Percentiles rank a stretch among this genome's conserved stretches.
phyloP scores from a whole-genome alignment of 2,329 filamentous ascomycete genomes.

The Alternaria sp. region DNA sequence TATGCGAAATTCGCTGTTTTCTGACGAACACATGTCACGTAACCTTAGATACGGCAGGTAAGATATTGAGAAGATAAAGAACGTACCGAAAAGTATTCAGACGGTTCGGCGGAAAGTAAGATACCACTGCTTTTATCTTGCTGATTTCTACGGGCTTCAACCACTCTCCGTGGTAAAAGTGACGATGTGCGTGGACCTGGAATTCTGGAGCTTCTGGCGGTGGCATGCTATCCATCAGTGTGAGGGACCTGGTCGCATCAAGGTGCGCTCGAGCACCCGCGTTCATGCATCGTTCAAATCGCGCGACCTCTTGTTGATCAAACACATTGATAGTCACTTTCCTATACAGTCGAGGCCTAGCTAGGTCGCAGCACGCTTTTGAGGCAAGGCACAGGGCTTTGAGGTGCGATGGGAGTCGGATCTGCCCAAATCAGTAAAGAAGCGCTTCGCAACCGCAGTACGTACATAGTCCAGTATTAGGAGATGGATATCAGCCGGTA shows the following conservation, averaged over 20 bases:
- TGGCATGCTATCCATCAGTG: neutral
- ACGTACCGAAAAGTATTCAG: neutral
- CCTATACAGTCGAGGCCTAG: neutral
- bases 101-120: neutral
- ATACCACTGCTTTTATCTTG: neutral
- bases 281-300: neutral
- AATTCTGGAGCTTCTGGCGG: neutral
- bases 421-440: neutral
- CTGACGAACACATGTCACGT: neutral
- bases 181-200: neutral
- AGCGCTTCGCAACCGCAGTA: neutral
- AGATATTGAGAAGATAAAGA: neutral
- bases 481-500: neutral
- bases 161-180: neutral
- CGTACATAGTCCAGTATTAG: neutral
- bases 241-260: neutral
- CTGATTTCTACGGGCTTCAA: neutral
- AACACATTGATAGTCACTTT: slow-evolving; percentile 1
- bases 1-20: neutral
- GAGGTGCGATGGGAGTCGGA: neutral
- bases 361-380: neutral
- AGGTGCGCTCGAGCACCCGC: neutral
- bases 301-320: neutral
- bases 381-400: neutral
- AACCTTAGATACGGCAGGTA: neutral